Conservation (phyloP, 257 asterid species). For the Solanum pinnatisectum region DNA sequence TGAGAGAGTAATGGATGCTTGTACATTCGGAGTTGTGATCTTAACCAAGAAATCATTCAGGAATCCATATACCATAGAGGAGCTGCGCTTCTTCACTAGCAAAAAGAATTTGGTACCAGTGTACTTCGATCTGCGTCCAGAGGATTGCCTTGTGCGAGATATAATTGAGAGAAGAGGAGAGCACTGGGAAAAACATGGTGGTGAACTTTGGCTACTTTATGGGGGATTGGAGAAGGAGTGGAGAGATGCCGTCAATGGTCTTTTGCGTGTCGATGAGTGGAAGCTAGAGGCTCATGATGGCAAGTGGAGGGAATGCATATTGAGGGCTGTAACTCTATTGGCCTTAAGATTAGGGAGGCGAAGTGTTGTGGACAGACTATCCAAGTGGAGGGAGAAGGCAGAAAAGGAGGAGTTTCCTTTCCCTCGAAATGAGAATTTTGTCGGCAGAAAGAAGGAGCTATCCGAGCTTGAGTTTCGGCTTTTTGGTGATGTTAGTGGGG, state of each 20-base stretch:
- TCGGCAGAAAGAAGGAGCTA: conserved; percentile 73
- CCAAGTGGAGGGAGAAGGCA: conserved; percentile 75
- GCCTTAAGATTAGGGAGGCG: conserved; percentile 90
- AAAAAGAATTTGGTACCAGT: conserved; percentile 91
- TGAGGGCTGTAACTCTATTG: conserved; percentile 75
- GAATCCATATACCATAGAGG: conserved; percentile 83
- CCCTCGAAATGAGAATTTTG: conserved; percentile 67
- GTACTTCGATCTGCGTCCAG: conserved; percentile 78
- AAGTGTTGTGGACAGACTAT: conserved; percentile 65
- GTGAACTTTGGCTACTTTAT: conserved; percentile 80
- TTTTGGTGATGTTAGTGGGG: conserved; percentile 70
- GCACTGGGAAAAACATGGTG: conserved; percentile 92
- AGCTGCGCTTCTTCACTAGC: conserved; percentile 69
- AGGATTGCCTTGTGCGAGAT: conserved; percentile 84
- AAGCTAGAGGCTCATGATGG: conserved; percentile 83
- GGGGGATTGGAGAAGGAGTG: conserved; percentile 93
- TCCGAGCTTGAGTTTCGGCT: conserved; percentile 77
- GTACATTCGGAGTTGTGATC: conserved; percentile 75
- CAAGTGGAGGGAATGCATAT: conserved; percentile 88
- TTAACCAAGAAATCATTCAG: conserved; percentile 78
- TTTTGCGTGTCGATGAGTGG: conserved; percentile 92
- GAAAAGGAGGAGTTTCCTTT: conserved; percentile 78
- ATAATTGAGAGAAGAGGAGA: conserved; percentile 87
- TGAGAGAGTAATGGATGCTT: conserved; percentile 75
- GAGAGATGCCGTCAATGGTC: conserved; percentile 68